Evolutionary conservation across 306 rosid genomes (phyloP), one percentile per base, ranked within the genome.

Genomic region (Morella rubra): DNA sequence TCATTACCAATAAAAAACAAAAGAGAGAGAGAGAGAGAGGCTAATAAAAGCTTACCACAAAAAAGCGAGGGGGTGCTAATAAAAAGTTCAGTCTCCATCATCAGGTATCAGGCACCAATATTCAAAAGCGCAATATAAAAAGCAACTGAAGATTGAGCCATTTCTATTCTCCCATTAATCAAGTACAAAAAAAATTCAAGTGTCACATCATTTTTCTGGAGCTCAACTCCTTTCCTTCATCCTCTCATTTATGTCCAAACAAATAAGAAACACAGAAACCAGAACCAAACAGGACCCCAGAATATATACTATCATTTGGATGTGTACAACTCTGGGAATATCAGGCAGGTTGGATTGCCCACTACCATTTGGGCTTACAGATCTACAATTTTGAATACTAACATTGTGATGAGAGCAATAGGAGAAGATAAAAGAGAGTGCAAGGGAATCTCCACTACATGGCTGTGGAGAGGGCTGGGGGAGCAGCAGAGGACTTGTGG

Each of bases 341-440:
- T 24, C 14, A 7, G 41, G 16, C 41, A 59, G 64, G 5, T 59
- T 59, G 41, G 65, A 22, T 24, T 9, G 65, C 40, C 65, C 41
- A 59, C 65, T 59, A 59, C 65, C 65, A 59, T 59, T 22, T 41
- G 24, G 22, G 65, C 65, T 22, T 59, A 59, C 24, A 59, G 65
- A 59, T 24, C 5, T 20, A 40, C 40, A 5, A 20, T 12, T 11
- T 59, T 24, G 37, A 13, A 10, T 22, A 22, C 65, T 11, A 20
- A 37, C 11, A 59, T 22, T 32, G 3, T 32, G 37, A 32, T 32
- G 37, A 32, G 37, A 32, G 37, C 37, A 32, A 32, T 32, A 32
- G 37, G 37, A 32, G 37, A 32, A 32, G 37, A 32, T 32, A 32
- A 0, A 32, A 32, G 37, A 32, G 37, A 32, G 37, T 32, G 37